phyloP scores from a whole-genome alignment of 768 basidiomycete genomes.

The Phanerochaete carnosa region DNA sequence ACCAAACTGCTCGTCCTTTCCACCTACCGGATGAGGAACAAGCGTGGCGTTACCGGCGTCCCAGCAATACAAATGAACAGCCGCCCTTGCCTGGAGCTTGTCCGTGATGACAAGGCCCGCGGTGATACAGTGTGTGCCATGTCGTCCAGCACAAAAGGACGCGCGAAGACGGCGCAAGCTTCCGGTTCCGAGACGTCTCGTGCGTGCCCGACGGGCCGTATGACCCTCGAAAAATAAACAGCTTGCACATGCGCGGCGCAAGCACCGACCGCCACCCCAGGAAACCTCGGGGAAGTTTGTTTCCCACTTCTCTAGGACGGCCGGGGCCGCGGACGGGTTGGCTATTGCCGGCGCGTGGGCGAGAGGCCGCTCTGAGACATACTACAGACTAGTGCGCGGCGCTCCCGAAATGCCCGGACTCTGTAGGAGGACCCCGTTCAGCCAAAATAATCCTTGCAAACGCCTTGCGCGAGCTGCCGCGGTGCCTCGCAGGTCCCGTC shows the following conservation, averaged over 20 bases:
- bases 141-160: neutral
- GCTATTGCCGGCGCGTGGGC: too few species aligned
- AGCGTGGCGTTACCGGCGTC: neutral
- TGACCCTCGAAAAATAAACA: neutral
- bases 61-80: neutral
- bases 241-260: neutral
- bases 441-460: too few species aligned
- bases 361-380: neutral
- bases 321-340: too few species aligned
- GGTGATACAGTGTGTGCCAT: neutral
- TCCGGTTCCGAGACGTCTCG: neutral
- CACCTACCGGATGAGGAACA: neutral
- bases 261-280: neutral
- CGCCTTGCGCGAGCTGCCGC: too few species aligned
- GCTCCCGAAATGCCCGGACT: neutral
- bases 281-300: neutral
- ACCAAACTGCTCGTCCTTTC: slow-evolving; percentile 7
- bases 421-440: too few species aligned
- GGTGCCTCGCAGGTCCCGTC: too few species aligned
- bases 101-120: neutral
- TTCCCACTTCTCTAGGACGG: too few species aligned
- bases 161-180: neutral
- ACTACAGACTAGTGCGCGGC: too few species aligned
- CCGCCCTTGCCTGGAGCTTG: neutral
- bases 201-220: neutral